Percentiles rank a stretch among this genome's conserved stretches.
These are phyloP conservation scores for Inga oerstediana DNA, from an alignment of 306 rosid species.

Conservation along the genomic window DNA sequence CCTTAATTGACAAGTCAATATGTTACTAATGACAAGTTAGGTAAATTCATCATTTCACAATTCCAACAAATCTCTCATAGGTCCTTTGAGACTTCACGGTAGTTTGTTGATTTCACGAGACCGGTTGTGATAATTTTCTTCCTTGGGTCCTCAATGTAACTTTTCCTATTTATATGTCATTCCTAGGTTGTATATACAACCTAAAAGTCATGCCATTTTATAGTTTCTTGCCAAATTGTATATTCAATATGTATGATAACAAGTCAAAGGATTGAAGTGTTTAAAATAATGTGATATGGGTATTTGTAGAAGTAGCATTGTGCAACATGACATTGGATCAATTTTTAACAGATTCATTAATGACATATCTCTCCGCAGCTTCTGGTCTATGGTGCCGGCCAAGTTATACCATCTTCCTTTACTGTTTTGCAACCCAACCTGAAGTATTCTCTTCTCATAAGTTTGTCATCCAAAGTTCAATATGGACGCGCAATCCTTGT, in stretches of 20 bases:
- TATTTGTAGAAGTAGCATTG: not conserved
- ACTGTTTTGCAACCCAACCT: slow-evolving; percentile 65
- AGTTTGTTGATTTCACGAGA: too few species aligned
- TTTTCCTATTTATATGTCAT: not conserved
- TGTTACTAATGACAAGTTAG: too few species aligned
- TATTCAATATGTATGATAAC: not conserved
- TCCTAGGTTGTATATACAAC: not conserved
- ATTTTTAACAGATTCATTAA: slow-evolving; percentile 27
- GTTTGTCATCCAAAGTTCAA: slow-evolving; percentile 56
- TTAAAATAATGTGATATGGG: not conserved
- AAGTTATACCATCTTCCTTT: slow-evolving; percentile 81
- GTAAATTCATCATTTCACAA: too few species aligned
- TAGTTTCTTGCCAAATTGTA: not conserved
- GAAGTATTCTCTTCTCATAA: slow-evolving; percentile 64
- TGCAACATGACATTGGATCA: slow-evolving; percentile 9
- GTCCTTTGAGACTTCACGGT: too few species aligned
- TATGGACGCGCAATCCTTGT: slow-evolving; percentile 74
- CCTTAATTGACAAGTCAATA: too few species aligned
- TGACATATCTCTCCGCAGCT: slow-evolving; percentile 54
- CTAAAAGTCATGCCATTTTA: not conserved
- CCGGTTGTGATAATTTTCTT: too few species aligned
- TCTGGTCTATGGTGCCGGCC: slow-evolving; percentile 89
- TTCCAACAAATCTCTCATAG: too few species aligned
- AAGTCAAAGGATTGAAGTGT: not conserved
- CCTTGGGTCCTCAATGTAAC: too few species aligned